Evolutionary conservation across 208 protist species (phyloP).

Genomic region (Porcisia deanei): DNA sequence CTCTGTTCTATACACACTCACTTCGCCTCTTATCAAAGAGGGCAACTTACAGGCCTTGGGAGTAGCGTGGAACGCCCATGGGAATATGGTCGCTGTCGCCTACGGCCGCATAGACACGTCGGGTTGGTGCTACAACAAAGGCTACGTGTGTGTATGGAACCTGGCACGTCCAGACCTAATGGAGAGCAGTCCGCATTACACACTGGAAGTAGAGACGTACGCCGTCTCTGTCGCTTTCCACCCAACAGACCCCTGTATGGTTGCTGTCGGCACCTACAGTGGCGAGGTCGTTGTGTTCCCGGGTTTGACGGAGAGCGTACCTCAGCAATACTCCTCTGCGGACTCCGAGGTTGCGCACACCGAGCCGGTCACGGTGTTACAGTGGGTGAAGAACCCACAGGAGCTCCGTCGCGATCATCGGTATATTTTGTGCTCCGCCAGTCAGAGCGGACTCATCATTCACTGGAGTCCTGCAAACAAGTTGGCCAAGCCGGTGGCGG

Average conservation of each 20-base stretch:
- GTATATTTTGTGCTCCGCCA: slow-evolving; percentile 71
- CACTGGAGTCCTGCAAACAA: slow-evolving; percentile 80
- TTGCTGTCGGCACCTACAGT: slow-evolving; percentile 90
- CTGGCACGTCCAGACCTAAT: slow-evolving; percentile 63
- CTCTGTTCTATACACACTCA: slow-evolving; percentile 63
- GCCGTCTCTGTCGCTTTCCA: slow-evolving; percentile 88
- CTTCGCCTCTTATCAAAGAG: slow-evolving; percentile 56
- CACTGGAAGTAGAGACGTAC: slow-evolving; percentile 76
- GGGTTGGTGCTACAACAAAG: slow-evolving; percentile 86
- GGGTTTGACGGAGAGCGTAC: slow-evolving; percentile 53
- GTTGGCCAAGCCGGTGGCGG: slow-evolving; percentile 53
- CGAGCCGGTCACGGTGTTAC: slow-evolving; percentile 78
- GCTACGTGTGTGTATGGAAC: slow-evolving; percentile 88
- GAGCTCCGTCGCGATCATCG: slow-evolving; percentile 56
- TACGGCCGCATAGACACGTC: slow-evolving; percentile 87
- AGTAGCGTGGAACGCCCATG: slow-evolving; percentile 84
- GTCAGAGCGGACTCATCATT: slow-evolving; percentile 74
- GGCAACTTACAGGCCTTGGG: slow-evolving; percentile 68
- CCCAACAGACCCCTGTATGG: slow-evolving; percentile 63
- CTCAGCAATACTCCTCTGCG: slow-evolving; percentile 42
- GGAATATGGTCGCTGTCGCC: slow-evolving; percentile 81
- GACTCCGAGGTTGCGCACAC: slow-evolving; percentile 42
- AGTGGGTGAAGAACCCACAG: slow-evolving; percentile 78
- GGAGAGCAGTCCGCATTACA: slow-evolving; percentile 67
- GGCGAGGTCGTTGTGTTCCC: slow-evolving; percentile 82